A percentile compares a stretch with the other conserved stretches of the same genome.
Evolutionary conservation across 495 filamentous ascomycete genomes (phyloP).

Genomic region (Aspergillus egyptiacus): DNA sequence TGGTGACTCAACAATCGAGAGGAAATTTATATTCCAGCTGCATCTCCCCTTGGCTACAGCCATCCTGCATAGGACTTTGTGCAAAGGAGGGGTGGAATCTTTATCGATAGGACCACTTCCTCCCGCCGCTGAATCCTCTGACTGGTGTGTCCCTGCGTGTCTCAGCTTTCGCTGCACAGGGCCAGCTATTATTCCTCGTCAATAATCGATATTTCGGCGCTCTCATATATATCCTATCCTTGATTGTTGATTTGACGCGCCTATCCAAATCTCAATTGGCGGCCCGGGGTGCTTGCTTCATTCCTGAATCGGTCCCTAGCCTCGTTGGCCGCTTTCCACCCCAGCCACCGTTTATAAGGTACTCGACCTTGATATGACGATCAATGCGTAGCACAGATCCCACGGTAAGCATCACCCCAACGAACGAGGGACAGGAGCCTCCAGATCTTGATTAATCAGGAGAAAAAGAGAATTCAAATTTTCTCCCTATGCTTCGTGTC

Average conservation of each 20-base stretch:
- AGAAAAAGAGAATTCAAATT: constrained; percentile 6
- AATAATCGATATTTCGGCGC: not conserved
- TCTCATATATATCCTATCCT: not conserved
- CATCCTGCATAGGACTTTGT: not conserved
- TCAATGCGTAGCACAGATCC: constrained; percentile 16
- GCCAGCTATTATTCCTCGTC: not conserved
- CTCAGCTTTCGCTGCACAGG: constrained; percentile 7
- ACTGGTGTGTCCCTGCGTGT: constrained; percentile 30
- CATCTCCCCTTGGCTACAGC: constrained; percentile 7
- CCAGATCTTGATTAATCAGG: constrained; percentile 2
- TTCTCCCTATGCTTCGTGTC: constrained; percentile 2
- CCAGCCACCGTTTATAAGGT: constrained; percentile 22
- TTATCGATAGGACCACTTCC: constrained; percentile 26
- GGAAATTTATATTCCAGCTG: constrained; percentile 1
- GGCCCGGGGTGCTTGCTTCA: too few relatives aligned
- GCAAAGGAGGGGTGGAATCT: constrained; percentile 21
- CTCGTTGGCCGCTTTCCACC: constrained; percentile 10
- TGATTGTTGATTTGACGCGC: constrained; percentile 1
- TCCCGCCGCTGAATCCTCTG: constrained; percentile 10
- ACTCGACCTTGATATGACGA: constrained; percentile 15
- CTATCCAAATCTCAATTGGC: constrained; percentile 8
- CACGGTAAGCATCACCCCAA: constrained; percentile 13
- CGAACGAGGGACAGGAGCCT: constrained; percentile 1
- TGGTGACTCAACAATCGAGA: not conserved
- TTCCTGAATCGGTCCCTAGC: not conserved